Conservation (phyloP, 805 yeast genomes). For the Myxozyma mucilagina region DNA sequence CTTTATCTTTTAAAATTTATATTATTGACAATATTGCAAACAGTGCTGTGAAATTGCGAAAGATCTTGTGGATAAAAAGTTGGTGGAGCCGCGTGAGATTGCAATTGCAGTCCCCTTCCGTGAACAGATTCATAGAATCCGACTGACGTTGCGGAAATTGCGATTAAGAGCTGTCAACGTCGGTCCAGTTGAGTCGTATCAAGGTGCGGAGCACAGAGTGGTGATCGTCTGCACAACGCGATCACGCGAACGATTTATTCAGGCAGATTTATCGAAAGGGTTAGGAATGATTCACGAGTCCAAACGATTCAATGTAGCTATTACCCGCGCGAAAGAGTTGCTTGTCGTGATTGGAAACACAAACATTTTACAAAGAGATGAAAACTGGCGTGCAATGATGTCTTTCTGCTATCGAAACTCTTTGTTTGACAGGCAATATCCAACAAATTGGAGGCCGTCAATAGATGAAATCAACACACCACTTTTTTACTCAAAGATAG, state of each 20-base stretch:
- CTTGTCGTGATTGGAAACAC: constrained; percentile 50
- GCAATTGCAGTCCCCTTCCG: constrained; percentile 30
- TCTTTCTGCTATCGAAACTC: constrained; percentile 23
- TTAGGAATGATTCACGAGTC: constrained; percentile 30
- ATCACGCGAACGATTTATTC: constrained; percentile 22
- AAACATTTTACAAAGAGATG: constrained; percentile 22
- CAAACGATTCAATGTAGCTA: constrained; percentile 47
- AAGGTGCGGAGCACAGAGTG: constrained; percentile 30
- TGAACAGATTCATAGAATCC: constrained; percentile 24
- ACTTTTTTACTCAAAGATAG: constrained; percentile 19
- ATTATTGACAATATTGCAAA: background rate
- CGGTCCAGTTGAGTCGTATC: constrained; percentile 30
- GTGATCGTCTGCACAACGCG: constrained; percentile 29
- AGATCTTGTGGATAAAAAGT: constrained; percentile 4
- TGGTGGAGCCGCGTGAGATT: constrained; percentile 18
- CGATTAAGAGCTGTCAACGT: constrained; percentile 29
- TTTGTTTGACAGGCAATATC: constrained; percentile 9
- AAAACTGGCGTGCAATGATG: constrained; percentile 27
- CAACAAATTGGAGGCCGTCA: constrained; percentile 17
- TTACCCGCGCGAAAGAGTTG: constrained; percentile 49
- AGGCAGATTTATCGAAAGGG: constrained; percentile 16
- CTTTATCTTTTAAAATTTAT: no score
- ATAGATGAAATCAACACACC: constrained; percentile 25
- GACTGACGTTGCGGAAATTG: constrained; percentile 8
- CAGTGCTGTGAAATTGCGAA: constrained; percentile 9